Percentiles rank a stretch among this genome's conserved stretches.
These are phyloP conservation scores for Macrolepiota dolichaula DNA, from an alignment of 768 basidiomycete genomes.

Conservation along the genomic window DNA sequence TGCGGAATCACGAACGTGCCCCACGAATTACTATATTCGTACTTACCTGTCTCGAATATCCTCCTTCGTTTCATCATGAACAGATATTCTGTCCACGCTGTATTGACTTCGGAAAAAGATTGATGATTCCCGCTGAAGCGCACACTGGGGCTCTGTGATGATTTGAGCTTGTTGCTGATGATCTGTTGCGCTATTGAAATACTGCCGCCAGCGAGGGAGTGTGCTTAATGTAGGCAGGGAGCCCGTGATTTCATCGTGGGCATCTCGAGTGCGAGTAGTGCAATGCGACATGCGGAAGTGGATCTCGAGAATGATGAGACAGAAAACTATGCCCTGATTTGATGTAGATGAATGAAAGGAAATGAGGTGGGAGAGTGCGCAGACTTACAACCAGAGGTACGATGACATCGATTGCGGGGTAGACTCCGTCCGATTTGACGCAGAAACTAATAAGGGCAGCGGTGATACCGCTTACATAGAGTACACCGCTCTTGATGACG, in stretches of 20 bases:
- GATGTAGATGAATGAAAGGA: background rate
- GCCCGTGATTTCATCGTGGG: background rate
- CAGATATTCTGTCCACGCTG: background rate
- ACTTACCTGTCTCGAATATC: background rate
- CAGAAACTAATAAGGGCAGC: background rate
- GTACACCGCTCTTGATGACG: background rate
- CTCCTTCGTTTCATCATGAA: background rate
- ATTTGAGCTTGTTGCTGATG: background rate
- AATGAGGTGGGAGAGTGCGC: background rate
- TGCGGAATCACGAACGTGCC: background rate
- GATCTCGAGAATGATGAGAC: slow-evolving; percentile 7
- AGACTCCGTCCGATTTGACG: background rate
- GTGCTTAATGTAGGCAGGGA: slow-evolving; percentile 9
- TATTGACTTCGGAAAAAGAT: background rate
- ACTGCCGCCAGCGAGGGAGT: slow-evolving; percentile 8
- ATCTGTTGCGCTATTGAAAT: background rate
- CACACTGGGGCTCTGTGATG: background rate
- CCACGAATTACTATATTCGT: background rate
- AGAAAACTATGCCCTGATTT: slow-evolving; percentile 9
- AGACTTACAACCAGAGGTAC: slow-evolving; percentile 6
- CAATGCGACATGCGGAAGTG: background rate
- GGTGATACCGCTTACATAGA: background rate
- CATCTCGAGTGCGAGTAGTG: background rate
- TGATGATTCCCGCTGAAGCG: background rate
- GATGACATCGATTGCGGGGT: background rate